Conservation (phyloP, 2,329 filamentous ascomycete genomes). For the Colletotrichum filicis region DNA sequence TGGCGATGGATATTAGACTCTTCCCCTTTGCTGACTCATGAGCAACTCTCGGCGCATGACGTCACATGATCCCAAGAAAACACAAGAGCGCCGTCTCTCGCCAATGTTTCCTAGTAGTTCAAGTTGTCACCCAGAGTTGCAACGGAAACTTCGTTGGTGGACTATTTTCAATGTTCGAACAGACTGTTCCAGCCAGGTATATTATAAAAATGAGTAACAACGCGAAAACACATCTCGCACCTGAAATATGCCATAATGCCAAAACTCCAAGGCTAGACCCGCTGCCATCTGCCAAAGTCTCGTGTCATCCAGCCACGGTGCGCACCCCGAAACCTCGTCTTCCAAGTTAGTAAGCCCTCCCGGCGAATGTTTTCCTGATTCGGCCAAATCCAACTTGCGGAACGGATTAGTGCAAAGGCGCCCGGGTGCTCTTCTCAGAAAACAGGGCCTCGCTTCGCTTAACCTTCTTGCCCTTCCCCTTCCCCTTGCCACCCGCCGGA, state of each 20-base stretch:
- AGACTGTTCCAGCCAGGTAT: slow-evolving; percentile 31
- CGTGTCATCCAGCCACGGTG: slow-evolving; percentile 20
- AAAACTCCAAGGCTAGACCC: not conserved
- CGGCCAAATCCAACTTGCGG: not conserved
- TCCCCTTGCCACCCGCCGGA: not conserved
- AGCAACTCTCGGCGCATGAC: not conserved
- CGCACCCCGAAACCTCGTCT: not conserved
- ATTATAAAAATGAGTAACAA: not conserved
- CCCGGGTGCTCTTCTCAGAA: not conserved
- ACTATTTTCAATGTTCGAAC: not conserved
- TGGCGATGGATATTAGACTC: not conserved
- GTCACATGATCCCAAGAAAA: not conserved
- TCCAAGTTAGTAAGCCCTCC: too few relatives aligned
- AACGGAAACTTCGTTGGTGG: too few relatives aligned
- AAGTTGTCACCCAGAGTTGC: not conserved
- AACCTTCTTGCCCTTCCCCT: slow-evolving; percentile 3
- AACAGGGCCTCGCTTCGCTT: slow-evolving; percentile 3
- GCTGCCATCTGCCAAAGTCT: slow-evolving; percentile 16
- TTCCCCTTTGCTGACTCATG: not conserved
- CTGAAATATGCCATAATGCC: not conserved
- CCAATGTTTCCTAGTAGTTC: not conserved
- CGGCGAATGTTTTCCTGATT: too few relatives aligned
- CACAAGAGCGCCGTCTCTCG: accelerated
- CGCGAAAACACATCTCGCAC: not conserved
- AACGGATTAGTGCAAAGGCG: not conserved